Evolutionary conservation across 768 basidiomycete genomes (phyloP).

Genomic region (Pleurotus tuoliensis): DNA sequence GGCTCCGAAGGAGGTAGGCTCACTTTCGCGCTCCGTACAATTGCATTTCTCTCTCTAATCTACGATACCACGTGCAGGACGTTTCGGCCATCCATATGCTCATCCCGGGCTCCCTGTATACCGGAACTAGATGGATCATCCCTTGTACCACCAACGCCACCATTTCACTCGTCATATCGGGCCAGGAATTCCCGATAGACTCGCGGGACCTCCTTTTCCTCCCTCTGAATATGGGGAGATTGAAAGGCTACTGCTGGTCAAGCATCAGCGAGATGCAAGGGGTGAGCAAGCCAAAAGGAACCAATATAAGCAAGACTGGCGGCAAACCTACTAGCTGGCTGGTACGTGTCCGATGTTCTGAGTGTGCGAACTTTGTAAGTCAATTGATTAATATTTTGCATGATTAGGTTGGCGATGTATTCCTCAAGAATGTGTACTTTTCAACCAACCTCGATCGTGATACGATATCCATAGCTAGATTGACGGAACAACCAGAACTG

Average conservation of each 20-base stretch:
- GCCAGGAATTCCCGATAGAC: constrained; percentile 52
- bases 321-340: constrained; percentile 2
- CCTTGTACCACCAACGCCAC: constrained; percentile 60
- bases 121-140: constrained; percentile 54
- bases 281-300: constrained; percentile 3
- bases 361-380: background rate
- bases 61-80: constrained; percentile 29
- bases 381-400: no score
- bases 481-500: background rate
- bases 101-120: constrained; percentile 52
- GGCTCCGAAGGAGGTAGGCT: background rate
- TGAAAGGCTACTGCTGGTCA: constrained; percentile 7
- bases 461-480: constrained; percentile 3
- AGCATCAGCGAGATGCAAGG: background rate
- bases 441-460: constrained; percentile 8
- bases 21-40: no score
- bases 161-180: constrained; percentile 56
- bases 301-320: background rate
- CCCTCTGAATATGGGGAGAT: constrained; percentile 23
- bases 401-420: constrained; percentile 4
- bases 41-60: background rate
- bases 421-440: constrained; percentile 9
- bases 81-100: constrained; percentile 49
- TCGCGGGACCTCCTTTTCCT: constrained; percentile 53
- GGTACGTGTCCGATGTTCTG: background rate